A percentile compares a stretch with the other conserved stretches of the same genome.
phyloP scores from a whole-genome alignment of 2,329 filamentous ascomycete species.

The Hymenotorrendiella dingleyae region DNA sequence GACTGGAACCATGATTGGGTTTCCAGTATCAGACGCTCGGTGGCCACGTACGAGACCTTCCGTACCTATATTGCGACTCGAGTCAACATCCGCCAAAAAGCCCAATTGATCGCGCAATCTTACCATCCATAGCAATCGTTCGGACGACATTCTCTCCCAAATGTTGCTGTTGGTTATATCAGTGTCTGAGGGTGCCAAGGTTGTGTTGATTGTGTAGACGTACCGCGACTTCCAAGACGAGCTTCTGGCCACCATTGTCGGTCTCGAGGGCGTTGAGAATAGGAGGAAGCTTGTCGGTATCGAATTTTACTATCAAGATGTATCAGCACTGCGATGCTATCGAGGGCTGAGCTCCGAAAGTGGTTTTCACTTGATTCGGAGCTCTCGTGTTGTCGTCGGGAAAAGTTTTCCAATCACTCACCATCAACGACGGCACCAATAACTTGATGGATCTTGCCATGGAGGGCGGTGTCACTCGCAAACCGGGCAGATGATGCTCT shows the following conservation, averaged over 20 bases:
- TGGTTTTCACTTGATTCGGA: conserved; percentile 16
- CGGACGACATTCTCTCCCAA: conserved; percentile 98
- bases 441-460: conserved; percentile 72
- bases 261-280: conserved; percentile 97
- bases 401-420: conserved; percentile 49
- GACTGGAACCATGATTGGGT: conserved; percentile 94
- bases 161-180: conserved; percentile 72
- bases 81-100: conserved; percentile 21
- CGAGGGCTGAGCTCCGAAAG: conserved; percentile 12
- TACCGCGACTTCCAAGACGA: conserved; percentile 96
- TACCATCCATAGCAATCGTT: conserved; percentile 99
- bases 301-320: conserved; percentile 79
- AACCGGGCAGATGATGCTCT: conserved; percentile 44
- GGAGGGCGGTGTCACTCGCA: conserved; percentile 52
- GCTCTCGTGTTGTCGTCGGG: conserved; percentile 21
- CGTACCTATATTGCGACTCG: conserved; percentile 60
- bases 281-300: conserved; percentile 82
- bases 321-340: conserved; percentile 28
- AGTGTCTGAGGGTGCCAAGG: conserved; percentile 24
- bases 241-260: conserved; percentile 86
- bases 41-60: conserved; percentile 97
- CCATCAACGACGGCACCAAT: conserved; percentile 99
- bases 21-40: conserved; percentile 79
- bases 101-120: conserved; percentile 31
- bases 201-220: conserved; percentile 31